Evolutionary conservation across 257 asterid species (phyloP), one percentile per base, ranked within the genome.

Genomic region (Ilex aquifolium): DNA sequence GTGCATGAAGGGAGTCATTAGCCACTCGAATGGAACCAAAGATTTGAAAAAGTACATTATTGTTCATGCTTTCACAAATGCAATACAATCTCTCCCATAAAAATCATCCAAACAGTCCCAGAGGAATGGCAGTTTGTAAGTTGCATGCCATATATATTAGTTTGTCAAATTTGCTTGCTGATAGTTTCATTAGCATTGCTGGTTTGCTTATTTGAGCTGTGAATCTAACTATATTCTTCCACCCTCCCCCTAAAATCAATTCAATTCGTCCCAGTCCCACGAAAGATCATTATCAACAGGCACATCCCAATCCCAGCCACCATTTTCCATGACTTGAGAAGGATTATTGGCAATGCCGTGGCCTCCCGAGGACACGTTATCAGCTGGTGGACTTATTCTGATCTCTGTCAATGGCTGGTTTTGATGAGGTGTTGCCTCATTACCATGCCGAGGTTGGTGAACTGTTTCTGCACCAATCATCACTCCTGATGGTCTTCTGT

Each of bases 401-500:
- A 9, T 68, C 56, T 13, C 39, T 7, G 8, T 32, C 17, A 32
- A 58, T 52, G 16, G 61, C 39, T 32, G 36, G n/a, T 36, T 32
- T n/a, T 56, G 50, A 14, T 21, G 50, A 31, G 51, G 17, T 0
- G 51, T 54, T 30, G 46, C 2, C 31, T 36, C 42, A 36, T 36
- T 36, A 36, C 42, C 42, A 36, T 36, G 42, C 60, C 12, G 5
- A 9, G 48, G 31, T 16, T 10, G 67, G 7, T 61, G 69, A 21
- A 57, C 30, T 40, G 13, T 48, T 15, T 62, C 66, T 59, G 39
- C 69, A 2, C 12, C 39, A 15, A n/a, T 67, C 12, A 7, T 31
- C 7, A 17, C 65, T 11, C 10, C 31, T 46, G 79, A 36, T 36
- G 83, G 85, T 11, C 87, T 80, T 53, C 91, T 66, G 69, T 84